These are phyloP conservation scores for Aspergillus versicolor DNA, from an alignment of 2,329 filamentous ascomycete species.

Conservation along the genomic window DNA sequence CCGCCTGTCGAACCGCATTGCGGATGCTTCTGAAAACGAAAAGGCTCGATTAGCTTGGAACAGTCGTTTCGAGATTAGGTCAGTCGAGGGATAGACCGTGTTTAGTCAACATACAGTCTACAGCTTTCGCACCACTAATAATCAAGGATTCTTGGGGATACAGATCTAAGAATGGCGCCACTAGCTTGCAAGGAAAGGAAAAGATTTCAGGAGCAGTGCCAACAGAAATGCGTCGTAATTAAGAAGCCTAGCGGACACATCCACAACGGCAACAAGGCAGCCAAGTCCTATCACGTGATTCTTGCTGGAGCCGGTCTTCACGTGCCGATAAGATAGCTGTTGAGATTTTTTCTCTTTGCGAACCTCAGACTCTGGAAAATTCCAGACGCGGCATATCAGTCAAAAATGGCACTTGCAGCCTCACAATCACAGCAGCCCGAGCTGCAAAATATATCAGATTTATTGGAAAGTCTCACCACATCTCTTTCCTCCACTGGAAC, in stretches of 20 bases:
- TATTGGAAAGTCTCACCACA: slow-evolving; percentile 35
- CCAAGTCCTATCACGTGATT: not conserved
- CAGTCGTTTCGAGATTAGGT: slow-evolving; percentile 10
- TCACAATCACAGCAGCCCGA: slow-evolving; percentile 21
- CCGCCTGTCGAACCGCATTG: slow-evolving; percentile 37
- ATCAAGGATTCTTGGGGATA: slow-evolving; percentile 12
- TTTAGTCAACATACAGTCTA: slow-evolving; percentile 19
- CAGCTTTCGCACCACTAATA: slow-evolving; percentile 16
- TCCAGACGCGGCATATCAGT: slow-evolving; percentile 1
- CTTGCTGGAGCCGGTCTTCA: not conserved
- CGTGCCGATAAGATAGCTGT: slow-evolving; percentile 26
- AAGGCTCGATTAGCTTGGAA: slow-evolving; percentile 18
- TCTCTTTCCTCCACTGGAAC: slow-evolving; percentile 35
- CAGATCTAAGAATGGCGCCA: not conserved
- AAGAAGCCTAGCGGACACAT: slow-evolving; percentile 1
- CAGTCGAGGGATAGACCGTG: slow-evolving; percentile 11
- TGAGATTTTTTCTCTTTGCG: slow-evolving; percentile 16
- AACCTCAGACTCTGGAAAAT: not conserved
- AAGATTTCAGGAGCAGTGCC: not conserved
- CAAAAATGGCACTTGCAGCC: slow-evolving; percentile 27
- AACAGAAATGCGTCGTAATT: not conserved
- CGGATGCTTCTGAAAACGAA: slow-evolving; percentile 21
- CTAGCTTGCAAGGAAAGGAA: not conserved
- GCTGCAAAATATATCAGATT: slow-evolving; percentile 26
- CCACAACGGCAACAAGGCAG: not conserved